Evolutionary conservation across 768 basidiomycete species (phyloP), one percentile per base, ranked within the genome.

Genomic region (Pleurotus tuoliensis): DNA sequence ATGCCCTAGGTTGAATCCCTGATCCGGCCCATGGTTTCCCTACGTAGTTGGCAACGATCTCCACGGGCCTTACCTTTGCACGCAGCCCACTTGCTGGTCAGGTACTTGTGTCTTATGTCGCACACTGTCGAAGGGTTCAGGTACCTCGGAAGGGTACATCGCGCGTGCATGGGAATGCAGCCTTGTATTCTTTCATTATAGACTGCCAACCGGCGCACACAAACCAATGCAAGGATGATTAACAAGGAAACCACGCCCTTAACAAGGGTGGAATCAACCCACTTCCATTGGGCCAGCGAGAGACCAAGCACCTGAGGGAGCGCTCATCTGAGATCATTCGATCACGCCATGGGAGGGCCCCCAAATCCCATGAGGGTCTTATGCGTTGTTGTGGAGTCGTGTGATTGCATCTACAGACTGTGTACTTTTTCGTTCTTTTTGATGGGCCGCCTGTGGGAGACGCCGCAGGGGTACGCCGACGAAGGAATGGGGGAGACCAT

Each of bases 291-390:
- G 30, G 9, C 30, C 30, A 34, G 3, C 30, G 11, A 34, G 9
- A 34, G 30, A 34, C 30, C 30, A 34, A 34, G 30, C 30, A 34
- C 30, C 30, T 34, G 27, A 25, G 18, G 44, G 49, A 25, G 49
- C 49, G 24, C 49, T 51, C 34, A 51, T 51, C 49, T 51, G 27
- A 51, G 49, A 51, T 53, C 18, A 41, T 39, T 39, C 24, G 20
- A 44, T 40, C 43, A 50, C 27, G 13, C 22, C 25, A 50, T 50
- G 9, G 24, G 16, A 18, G 6, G 22, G 48, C 25, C 41, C n/a
- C 13, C 41, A 44, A 15, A 34, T 34, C 30, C 30, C 30, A 34
- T 34, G 30, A 34, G 30, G 30, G 30, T 44, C 41, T 44, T 44
- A n/a, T 44, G n/a, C 24, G 16, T 51, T 39, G 49, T 51, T 53